Evolutionary conservation across 2,329 filamentous ascomycete genomes (phyloP).

Genomic region (Ustulina deusta): DNA sequence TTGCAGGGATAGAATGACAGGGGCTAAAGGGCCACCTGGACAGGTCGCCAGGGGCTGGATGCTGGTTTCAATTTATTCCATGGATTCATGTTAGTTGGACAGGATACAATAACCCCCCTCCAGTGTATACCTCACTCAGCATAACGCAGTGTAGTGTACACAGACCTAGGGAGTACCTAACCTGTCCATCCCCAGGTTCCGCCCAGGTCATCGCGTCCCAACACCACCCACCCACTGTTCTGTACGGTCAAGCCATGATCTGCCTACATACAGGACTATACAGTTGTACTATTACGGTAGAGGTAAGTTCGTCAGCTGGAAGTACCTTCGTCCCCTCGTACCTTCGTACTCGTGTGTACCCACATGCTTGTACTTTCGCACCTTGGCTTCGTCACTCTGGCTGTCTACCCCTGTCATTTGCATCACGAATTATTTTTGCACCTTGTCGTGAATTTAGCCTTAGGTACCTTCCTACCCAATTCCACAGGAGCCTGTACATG

Average conservation of each 20-base stretch:
- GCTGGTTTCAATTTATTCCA: slow-evolving; percentile 53
- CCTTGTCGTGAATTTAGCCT: slow-evolving; percentile 39
- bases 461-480: slow-evolving; percentile 46
- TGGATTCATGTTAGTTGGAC: slow-evolving; percentile 23
- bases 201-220: slow-evolving; percentile 22
- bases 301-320: slow-evolving; percentile 12
- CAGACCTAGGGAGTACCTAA: neutral
- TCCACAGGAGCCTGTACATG: slow-evolving; percentile 43
- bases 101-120: slow-evolving; percentile 19
- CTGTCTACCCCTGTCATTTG: slow-evolving; percentile 44
- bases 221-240: slow-evolving; percentile 15
- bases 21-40: slow-evolving; percentile 23
- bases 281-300: neutral
- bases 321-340: slow-evolving; percentile 26
- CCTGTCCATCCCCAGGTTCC: neutral
- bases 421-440: slow-evolving; percentile 50
- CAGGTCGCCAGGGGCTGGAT: slow-evolving; percentile 45
- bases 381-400: slow-evolving; percentile 39
- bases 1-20: slow-evolving; percentile 32
- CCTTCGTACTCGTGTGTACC: slow-evolving; percentile 21
- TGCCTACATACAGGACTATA: slow-evolving; percentile 17
- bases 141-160: slow-evolving; percentile 2
- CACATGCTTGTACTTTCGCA: slow-evolving; percentile 27
- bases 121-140: neutral
- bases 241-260: slow-evolving; percentile 37